Conservation (phyloP, 1,139 yeast genomes). For the Pichia sp. region DNA sequence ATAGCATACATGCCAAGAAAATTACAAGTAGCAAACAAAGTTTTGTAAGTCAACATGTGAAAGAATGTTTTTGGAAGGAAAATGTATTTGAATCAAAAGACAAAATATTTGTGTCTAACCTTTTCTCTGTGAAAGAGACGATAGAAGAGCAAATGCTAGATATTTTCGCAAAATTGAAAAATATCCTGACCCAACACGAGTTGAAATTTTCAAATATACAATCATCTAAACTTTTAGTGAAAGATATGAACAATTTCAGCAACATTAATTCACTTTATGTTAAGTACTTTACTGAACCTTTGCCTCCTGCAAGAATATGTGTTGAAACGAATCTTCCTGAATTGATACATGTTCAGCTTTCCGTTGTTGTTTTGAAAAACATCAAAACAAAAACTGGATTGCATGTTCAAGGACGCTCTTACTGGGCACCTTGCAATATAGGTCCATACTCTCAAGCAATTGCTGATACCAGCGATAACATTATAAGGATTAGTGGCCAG, state of each 20-base stretch:
- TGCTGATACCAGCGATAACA: slow-evolving; percentile 41
- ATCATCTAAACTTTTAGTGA: slow-evolving; percentile 56
- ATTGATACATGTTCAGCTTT: slow-evolving; percentile 46
- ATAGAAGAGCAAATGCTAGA: slow-evolving; percentile 46
- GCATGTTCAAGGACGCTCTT: slow-evolving; percentile 87
- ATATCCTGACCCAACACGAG: slow-evolving; percentile 32
- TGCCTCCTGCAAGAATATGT: slow-evolving; percentile 89
- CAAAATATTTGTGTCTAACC: slow-evolving; percentile 49
- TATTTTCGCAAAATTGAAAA: slow-evolving; percentile 44
- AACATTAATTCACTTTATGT: slow-evolving; percentile 59
- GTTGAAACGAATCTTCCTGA: slow-evolving; percentile 54
- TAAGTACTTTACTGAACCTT: slow-evolving; percentile 48
- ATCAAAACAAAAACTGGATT: slow-evolving; percentile 52
- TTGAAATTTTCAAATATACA: slow-evolving; percentile 44
- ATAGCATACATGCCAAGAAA: background rate
- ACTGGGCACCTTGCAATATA: slow-evolving; percentile 97
- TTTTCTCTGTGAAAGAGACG: slow-evolving; percentile 34
- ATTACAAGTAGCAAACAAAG: too few species aligned
- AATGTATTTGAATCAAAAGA: slow-evolving; percentile 29
- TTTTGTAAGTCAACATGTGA: too few species aligned
- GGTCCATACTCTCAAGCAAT: slow-evolving; percentile 95
- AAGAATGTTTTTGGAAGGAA: slow-evolving; percentile 12
- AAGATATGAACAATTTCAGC: slow-evolving; percentile 62
- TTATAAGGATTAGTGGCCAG: slow-evolving; percentile 83
- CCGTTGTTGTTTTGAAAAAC: slow-evolving; percentile 46